phyloP scores from a whole-genome alignment of 495 filamentous ascomycete species.

The Pyrenopolyporus hunteri region DNA sequence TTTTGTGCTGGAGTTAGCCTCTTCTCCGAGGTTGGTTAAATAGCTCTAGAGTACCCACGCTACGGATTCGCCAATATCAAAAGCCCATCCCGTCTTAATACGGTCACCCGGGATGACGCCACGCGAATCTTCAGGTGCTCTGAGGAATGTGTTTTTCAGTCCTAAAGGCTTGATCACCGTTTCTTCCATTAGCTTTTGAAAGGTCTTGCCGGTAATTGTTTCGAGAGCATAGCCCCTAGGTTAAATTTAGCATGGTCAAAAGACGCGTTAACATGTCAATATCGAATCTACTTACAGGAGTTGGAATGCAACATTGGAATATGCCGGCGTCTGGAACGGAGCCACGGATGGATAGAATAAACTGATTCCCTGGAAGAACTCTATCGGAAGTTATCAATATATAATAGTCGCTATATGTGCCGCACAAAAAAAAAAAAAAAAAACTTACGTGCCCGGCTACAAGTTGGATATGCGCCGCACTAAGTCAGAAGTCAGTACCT shows the following conservation, averaged over 20 bases:
- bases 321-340: conserved; percentile 46
- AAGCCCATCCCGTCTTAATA: conserved; percentile 43
- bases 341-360: conserved; percentile 47
- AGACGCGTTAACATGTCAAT: neutral
- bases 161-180: conserved; percentile 51
- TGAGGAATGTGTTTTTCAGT: conserved; percentile 50
- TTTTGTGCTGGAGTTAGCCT: conserved; percentile 27
- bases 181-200: conserved; percentile 48
- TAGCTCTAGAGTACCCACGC: conserved; percentile 39
- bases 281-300: conserved; percentile 39
- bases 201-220: conserved; percentile 46
- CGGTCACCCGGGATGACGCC: conserved; percentile 47
- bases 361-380: conserved; percentile 47
- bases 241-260: neutral
- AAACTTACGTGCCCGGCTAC: conserved; percentile 44
- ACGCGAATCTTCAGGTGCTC: conserved; percentile 39
- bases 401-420: too few species aligned
- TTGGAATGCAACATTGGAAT: conserved; percentile 52
- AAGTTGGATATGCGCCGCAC: conserved; percentile 51
- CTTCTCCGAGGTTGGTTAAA: neutral
- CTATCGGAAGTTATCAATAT: too few species aligned
- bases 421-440: too few species aligned
- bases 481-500: conserved; percentile 11
- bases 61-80: conserved; percentile 46
- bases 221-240: conserved; percentile 52